Percentiles rank a stretch among this genome's conserved stretches.
These are phyloP conservation scores for Gymnopus androsaceus DNA, from an alignment of 1,284 basidiomycete genomes.

Conservation along the genomic window DNA sequence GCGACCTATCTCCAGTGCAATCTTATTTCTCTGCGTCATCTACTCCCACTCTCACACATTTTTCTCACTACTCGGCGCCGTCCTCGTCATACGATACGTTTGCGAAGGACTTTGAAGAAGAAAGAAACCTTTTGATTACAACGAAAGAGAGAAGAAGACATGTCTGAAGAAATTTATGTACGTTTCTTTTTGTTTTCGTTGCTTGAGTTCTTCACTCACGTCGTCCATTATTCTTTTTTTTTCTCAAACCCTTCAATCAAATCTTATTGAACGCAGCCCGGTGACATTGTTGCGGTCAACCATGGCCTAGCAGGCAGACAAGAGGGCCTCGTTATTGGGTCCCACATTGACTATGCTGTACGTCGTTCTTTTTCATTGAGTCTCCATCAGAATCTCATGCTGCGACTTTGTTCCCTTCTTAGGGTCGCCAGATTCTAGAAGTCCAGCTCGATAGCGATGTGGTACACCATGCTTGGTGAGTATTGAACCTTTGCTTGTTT, in stretches of 20 bases:
- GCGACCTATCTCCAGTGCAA: neutral
- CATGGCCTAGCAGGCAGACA: constrained; percentile 60
- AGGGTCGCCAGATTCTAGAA: constrained; percentile 80
- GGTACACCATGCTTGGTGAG: constrained; percentile 67
- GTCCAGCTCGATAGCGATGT: constrained; percentile 72
- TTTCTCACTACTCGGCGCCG: neutral
- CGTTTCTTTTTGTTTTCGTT: constrained; percentile 17
- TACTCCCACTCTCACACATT: too few species aligned
- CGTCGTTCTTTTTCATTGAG: constrained; percentile 29
- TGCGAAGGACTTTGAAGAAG: neutral
- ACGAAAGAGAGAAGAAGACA: neutral
- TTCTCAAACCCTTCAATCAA: neutral
- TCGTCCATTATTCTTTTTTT: constrained; percentile 1
- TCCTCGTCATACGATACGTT: neutral
- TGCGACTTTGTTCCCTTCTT: constrained; percentile 10
- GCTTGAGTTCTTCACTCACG: neutral
- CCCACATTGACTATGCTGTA: constrained; percentile 69
- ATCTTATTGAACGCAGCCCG: constrained; percentile 46
- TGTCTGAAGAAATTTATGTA: constrained; percentile 36
- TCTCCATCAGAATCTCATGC: neutral
- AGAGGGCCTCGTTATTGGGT: constrained; percentile 77
- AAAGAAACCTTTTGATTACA: too few species aligned
- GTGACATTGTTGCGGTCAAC: constrained; percentile 77
- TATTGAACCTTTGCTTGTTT: constrained; percentile 9
- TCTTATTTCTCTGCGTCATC: neutral